These are phyloP conservation scores for Pachysolen tannophilus DNA, from an alignment of 805 yeast species.

Conservation along the genomic window DNA sequence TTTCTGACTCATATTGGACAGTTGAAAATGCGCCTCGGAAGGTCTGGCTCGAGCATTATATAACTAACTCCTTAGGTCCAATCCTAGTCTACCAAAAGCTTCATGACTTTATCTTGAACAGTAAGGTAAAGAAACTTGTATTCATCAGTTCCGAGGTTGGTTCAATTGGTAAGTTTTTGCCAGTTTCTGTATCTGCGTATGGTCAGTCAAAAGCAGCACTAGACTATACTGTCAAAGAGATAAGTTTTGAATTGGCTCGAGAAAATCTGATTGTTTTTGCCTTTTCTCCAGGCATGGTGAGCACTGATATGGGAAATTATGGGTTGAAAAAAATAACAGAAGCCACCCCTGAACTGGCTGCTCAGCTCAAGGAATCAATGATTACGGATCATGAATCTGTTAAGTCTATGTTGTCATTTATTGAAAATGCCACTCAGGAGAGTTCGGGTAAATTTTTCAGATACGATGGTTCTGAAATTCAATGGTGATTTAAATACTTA, in stretches of 20 bases:
- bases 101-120: no score
- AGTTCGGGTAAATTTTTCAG: slow-evolving; percentile 12
- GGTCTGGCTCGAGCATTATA: slow-evolving; percentile 11
- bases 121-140: slow-evolving; percentile 17
- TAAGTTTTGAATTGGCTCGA: slow-evolving; percentile 20
- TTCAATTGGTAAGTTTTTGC: slow-evolving; percentile 13
- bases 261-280: slow-evolving; percentile 16
- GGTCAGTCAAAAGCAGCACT: slow-evolving; percentile 31
- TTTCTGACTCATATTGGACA: slow-evolving; percentile 6
- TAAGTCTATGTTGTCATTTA: slow-evolving; percentile 4
- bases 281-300: slow-evolving; percentile 30
- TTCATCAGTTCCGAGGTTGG: slow-evolving; percentile 21
- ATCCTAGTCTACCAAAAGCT: slow-evolving; percentile 12
- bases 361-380: background rate
- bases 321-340: no score
- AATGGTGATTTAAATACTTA: slow-evolving; percentile 4
- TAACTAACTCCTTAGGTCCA: slow-evolving; percentile 19
- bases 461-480: slow-evolving; percentile 10
- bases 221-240: slow-evolving; percentile 20
- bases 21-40: slow-evolving; percentile 2
- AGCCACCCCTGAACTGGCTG: no score
- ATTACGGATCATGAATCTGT: slow-evolving; percentile 13
- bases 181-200: slow-evolving; percentile 20
- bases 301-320: slow-evolving; percentile 22
- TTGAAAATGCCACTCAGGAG: slow-evolving; percentile 7